Evolutionary conservation across 2,329 filamentous ascomycete species (phyloP).

Genomic region (Aspergillus sp.): DNA sequence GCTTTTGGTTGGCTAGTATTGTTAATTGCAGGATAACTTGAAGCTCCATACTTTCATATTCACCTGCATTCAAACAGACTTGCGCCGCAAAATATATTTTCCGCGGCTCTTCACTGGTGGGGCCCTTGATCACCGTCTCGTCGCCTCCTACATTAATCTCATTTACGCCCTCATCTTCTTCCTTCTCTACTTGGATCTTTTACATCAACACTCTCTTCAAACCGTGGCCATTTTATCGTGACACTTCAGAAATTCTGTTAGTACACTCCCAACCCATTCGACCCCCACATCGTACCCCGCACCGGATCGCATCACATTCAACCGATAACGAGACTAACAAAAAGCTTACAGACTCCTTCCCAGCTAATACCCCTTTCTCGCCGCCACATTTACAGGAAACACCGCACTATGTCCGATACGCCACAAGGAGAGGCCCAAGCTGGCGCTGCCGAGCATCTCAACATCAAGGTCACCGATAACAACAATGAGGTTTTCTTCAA

Average conservation of each 20-base stretch:
- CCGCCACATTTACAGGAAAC: not conserved
- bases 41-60: constrained; percentile 1
- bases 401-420: constrained; percentile 34
- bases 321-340: not conserved
- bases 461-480: constrained; percentile 99
- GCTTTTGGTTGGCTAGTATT: not conserved
- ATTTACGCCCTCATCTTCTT: constrained; percentile 15
- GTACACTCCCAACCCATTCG: not conserved
- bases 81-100: constrained; percentile 41
- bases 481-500: constrained; percentile 99
- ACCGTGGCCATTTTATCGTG: not conserved
- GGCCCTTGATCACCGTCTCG: constrained; percentile 26
- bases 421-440: constrained; percentile 21
- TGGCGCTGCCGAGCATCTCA: constrained; percentile 74
- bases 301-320: not conserved
- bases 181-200: constrained; percentile 11
- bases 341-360: not conserved
- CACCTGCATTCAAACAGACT: not conserved
- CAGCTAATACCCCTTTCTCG: not conserved
- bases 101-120: constrained; percentile 32
- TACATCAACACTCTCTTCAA: not conserved
- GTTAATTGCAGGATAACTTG: not conserved
- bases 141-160: constrained; percentile 10
- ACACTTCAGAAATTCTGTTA: not conserved
- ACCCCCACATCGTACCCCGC: constrained; percentile 5